Evolutionary conservation across 306 rosid genomes (phyloP), one percentile per base, ranked within the genome.

Genomic region (Corylus americana): DNA sequence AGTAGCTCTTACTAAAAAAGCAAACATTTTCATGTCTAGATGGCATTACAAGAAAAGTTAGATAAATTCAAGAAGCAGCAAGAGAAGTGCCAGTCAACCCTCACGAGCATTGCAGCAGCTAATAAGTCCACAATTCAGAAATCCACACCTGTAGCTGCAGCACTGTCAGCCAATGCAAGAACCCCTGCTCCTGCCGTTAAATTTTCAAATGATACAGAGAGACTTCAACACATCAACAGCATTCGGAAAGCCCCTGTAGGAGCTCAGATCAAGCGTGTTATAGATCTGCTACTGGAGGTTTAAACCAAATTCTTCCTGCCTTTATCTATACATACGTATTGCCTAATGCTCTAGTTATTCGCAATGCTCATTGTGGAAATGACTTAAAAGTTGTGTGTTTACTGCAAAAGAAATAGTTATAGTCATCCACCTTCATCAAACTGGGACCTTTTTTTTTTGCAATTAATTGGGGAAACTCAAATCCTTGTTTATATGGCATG

Each of bases 191-290:
- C 93, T 55, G 87, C 88, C 64, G 86, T 91, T 49, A 95, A 95
- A 78, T 93, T 93, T 78, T 95, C 99, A 0, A 95, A 86, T 70
- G 99, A 95, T 69, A 95, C 98, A 0, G 99, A 91, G 84, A 88
- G 99, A 75, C 98, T 95, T 75, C 99, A 95, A 74, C 96, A 93
- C 35, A 92, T 93, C 10, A 89, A 91, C 62, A 90, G 84, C 81
- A 93, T 95, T 1, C 88, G 97, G 53, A 95, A 90, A 62, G 82
- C 89, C 50, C 94, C 97, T 0, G 98, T 91, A 0, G 98, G 99
- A 81, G 94, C 98, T 76, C 99, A 95, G 85, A 93, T 95, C 85
- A 95, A 90, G 88, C 92, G 96, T 57, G 98, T 95, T 47, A 95
- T 95, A 18, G 86, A 84, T 89, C 89, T 91, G 61, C 90, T 95